Conservation (phyloP, 2,329 filamentous ascomycete genomes). For the Penicillium sp. region DNA sequence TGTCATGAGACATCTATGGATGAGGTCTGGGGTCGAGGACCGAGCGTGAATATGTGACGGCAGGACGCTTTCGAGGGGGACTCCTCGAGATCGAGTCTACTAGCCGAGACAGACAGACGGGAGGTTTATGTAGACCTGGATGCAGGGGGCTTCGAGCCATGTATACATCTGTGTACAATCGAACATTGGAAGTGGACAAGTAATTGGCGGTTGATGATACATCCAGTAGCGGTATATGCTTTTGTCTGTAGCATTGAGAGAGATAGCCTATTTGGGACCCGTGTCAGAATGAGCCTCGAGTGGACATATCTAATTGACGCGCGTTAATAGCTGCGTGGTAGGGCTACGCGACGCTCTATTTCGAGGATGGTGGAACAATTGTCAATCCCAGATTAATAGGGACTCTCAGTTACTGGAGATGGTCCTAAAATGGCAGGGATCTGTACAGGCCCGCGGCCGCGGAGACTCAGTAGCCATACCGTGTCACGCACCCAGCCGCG, state of each 20-base stretch:
- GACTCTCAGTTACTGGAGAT: not conserved
- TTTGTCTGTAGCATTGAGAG: not conserved
- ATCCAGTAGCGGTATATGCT: not conserved
- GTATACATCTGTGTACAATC: not conserved
- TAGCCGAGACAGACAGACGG: conserved; percentile 23
- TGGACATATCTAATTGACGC: not conserved
- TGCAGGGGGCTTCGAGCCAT: conserved; percentile 1
- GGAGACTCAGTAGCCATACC: conserved; percentile 6
- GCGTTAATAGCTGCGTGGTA: not conserved
- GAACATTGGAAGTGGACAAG: not conserved
- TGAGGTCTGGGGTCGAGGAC: conserved; percentile 10
- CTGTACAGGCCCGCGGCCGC: not conserved
- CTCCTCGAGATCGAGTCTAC: conserved; percentile 12
- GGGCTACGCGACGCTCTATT: not conserved
- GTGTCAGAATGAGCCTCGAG: not conserved
- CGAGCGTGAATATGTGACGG: conserved; percentile 5
- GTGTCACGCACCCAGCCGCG: conserved; percentile 13
- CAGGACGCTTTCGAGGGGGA: conserved; percentile 10
- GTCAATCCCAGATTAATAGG: not conserved
- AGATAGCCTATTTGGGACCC: not conserved
- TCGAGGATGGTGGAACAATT: not conserved
- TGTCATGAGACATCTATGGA: conserved; percentile 1
- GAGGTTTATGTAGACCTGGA: conserved; percentile 12
- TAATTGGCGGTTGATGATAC: not conserved
- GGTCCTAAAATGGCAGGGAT: not conserved